Evolutionary conservation across 768 basidiomycete genomes (phyloP), one percentile per base, ranked within the genome.

Genomic region (Paxillus ammoniavirescens): DNA sequence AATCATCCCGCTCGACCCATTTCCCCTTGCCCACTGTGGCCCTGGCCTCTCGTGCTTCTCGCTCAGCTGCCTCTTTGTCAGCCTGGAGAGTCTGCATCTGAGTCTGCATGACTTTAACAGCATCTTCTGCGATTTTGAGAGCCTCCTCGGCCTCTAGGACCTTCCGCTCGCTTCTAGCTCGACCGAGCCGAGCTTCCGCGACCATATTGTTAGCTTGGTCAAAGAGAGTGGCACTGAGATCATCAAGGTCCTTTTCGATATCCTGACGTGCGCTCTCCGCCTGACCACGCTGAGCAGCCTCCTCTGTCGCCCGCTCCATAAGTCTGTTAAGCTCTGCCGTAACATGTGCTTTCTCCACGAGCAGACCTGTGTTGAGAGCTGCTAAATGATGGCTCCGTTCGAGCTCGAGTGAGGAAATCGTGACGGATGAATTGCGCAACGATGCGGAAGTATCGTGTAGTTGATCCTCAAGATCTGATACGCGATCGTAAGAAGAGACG

Each of bases 141-240:
- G 91, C 87, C 21, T 77, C 75, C 69, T 96, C 91, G 10, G 91
- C 85, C 31, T 85, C 84, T 54, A 82, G 81, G 2, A 87, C 83
- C 63, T 91, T 89, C 40, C 85, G 78, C 64, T 93, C 80, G 76
- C 89, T 86, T 56, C 67, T 74, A 4, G 87, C 85, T 35, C 78
- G 74, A 14, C 68, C 73, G 55, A 85, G 79, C 14, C 94, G 82
- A 18, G 95, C 96, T 66, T 93, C 89, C 0, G 91, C 93, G n/a
- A 98, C 96, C 97, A 99, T 99, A 6, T 81, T 86, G 68, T 99
- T 98, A 6, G 96, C 96, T 72, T 97, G 89, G 48, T 83, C 81
- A 64, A 99, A 99, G 15, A 99, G 75, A 45, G 75, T 82, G 14
- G 93, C 93, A 57, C 93, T 93, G 56, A 99, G 84, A 68, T 96